phyloP scores from a whole-genome alignment of 768 basidiomycete species.

The Epithele typhae region DNA sequence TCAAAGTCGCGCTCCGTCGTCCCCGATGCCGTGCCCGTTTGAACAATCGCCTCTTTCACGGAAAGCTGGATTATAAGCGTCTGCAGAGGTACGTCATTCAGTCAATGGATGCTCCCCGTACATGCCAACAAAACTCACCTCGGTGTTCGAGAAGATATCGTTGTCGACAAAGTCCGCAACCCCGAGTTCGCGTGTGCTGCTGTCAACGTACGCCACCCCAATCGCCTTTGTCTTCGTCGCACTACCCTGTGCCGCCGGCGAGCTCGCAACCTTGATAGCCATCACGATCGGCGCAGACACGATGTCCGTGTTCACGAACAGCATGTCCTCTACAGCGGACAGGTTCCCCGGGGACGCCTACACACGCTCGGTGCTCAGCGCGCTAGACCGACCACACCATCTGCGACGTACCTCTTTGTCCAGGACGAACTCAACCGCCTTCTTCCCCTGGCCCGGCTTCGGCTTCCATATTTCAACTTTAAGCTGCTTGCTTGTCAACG shows the following conservation, averaged over 20 bases:
- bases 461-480: slow-evolving; percentile 88
- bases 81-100: slow-evolving; percentile 44
- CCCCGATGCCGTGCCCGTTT: slow-evolving; percentile 67
- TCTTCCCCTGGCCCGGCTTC: slow-evolving; percentile 71
- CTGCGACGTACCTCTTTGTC: slow-evolving; percentile 74
- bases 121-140: slow-evolving; percentile 55
- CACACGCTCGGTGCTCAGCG: too few species aligned
- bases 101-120: too few species aligned
- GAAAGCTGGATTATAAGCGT: slow-evolving; percentile 93
- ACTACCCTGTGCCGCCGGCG: slow-evolving; percentile 37
- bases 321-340: slow-evolving; percentile 43
- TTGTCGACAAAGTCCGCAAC: slow-evolving; percentile 92
- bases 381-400: too few species aligned
- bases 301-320: slow-evolving; percentile 81
- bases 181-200: slow-evolving; percentile 79
- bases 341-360: slow-evolving; percentile 75
- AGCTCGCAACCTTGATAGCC: slow-evolving; percentile 73
- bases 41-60: slow-evolving; percentile 91
- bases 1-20: slow-evolving; percentile 83
- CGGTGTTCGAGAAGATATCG: slow-evolving; percentile 92
- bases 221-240: slow-evolving; percentile 68
- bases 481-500: slow-evolving; percentile 85
- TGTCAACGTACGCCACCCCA: slow-evolving; percentile 91
- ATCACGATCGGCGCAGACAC: slow-evolving; percentile 83
- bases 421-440: slow-evolving; percentile 67